Conservation (phyloP, 352 stramenopile genomes). For the Phytopythium sindhum region DNA sequence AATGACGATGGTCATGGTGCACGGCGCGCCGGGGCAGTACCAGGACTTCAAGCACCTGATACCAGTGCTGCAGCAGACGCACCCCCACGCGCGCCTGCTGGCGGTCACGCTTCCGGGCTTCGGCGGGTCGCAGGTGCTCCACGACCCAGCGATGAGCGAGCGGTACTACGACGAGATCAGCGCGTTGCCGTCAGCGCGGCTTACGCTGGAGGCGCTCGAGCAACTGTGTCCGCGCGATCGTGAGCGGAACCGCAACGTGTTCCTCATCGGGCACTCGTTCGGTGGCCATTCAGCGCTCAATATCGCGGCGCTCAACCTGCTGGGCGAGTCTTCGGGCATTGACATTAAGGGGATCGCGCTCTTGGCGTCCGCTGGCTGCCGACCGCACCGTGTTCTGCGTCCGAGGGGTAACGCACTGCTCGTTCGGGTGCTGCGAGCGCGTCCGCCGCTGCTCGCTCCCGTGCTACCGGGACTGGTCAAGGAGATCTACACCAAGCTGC, state of each 20-base stretch:
- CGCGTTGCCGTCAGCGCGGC: slow-evolving; percentile 20
- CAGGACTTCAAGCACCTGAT: slow-evolving; percentile 52
- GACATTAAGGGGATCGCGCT: slow-evolving; percentile 36
- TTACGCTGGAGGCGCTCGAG: slow-evolving; percentile 28
- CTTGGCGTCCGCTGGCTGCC: slow-evolving; percentile 36
- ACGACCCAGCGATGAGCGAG: slow-evolving; percentile 8
- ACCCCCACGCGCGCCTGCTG: slow-evolving; percentile 21
- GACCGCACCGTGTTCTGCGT: slow-evolving; percentile 35
- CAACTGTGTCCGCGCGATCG: slow-evolving; percentile 20
- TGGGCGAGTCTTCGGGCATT: background rate
- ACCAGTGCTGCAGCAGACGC: slow-evolving; percentile 26
- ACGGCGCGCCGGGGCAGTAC: slow-evolving; percentile 51
- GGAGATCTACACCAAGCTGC: slow-evolving; percentile 32
- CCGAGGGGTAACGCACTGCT: slow-evolving; percentile 28
- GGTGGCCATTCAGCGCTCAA: slow-evolving; percentile 48
- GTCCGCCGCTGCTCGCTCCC: slow-evolving; percentile 15
- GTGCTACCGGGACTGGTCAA: slow-evolving; percentile 22
- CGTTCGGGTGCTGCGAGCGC: slow-evolving; percentile 21
- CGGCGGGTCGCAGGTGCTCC: slow-evolving; percentile 21
- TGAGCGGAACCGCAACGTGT: slow-evolving; percentile 20
- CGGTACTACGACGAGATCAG: slow-evolving; percentile 31
- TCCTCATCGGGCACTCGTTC: slow-evolving; percentile 53
- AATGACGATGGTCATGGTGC: slow-evolving; percentile 45
- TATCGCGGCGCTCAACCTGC: slow-evolving; percentile 33
- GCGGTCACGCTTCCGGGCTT: slow-evolving; percentile 39